Evolutionary conservation across 2,329 filamentous ascomycete genomes (phyloP).

Genomic region (Cryphonectria carpinicola): DNA sequence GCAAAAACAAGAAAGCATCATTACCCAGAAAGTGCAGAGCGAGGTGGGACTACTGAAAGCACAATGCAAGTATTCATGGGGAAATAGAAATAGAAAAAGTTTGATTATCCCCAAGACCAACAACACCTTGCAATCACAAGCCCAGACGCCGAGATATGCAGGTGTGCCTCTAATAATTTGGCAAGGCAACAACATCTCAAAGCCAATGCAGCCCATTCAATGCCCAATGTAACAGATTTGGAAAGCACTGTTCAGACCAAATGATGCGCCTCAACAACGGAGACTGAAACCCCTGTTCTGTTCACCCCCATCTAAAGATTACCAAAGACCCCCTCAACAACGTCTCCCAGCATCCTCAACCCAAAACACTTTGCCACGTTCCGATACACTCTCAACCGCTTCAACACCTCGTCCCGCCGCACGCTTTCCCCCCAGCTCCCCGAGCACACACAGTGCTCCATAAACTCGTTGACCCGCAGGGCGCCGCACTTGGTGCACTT

Average conservation of each 20-base stretch:
- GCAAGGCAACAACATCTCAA: not conserved
- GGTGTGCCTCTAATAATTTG: no score
- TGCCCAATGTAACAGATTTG: not conserved
- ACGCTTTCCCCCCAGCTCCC: conserved; percentile 81
- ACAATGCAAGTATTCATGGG: not conserved
- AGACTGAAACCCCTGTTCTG: not conserved
- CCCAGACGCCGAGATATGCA: conserved; percentile 1
- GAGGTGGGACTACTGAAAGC: not conserved
- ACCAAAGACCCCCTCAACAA: conserved; percentile 67
- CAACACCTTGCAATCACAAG: conserved; percentile 1
- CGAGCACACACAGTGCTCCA: conserved; percentile 94
- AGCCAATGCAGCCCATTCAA: not conserved
- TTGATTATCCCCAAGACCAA: not conserved
- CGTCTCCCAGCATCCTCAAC: conserved; percentile 77
- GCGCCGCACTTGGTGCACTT: conserved; percentile 76
- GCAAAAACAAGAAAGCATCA: not conserved
- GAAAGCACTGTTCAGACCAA: not conserved
- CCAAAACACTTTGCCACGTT: conserved; percentile 80
- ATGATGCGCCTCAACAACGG: not conserved
- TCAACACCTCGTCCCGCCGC: conserved; percentile 66
- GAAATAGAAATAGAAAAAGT: not conserved
- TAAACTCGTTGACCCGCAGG: conserved; percentile 85
- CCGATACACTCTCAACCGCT: conserved; percentile 69
- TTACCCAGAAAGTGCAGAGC: not conserved
- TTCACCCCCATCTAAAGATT: conserved; percentile 41